A percentile compares a stretch with the other conserved stretches of the same genome.
phyloP scores from a whole-genome alignment of 345 rosid species.

The Rhodomyrtus tomentosa region DNA sequence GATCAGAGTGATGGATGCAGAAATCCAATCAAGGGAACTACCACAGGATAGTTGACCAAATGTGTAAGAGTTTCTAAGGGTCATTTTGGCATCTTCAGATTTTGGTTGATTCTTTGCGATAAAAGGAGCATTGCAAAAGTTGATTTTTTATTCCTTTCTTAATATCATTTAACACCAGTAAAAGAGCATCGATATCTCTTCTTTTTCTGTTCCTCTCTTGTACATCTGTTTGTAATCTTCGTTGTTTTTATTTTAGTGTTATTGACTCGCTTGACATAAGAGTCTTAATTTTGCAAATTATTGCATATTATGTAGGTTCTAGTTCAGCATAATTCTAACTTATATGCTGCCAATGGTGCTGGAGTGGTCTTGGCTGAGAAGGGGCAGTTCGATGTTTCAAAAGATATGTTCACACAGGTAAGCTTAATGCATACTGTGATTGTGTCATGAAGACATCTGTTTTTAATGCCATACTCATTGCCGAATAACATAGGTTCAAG shows the following conservation, averaged over 20 bases:
- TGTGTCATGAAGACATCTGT: background rate
- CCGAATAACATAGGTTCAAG: constrained; percentile 58
- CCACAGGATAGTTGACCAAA: background rate
- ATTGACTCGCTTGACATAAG: background rate
- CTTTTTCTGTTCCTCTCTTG: background rate
- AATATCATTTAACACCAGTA: background rate
- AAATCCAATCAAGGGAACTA: background rate
- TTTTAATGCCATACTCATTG: background rate
- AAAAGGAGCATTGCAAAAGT: background rate
- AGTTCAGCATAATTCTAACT: constrained; percentile 75
- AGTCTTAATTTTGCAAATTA: background rate
- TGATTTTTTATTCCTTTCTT: background rate
- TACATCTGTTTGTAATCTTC: background rate
- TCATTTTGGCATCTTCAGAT: background rate
- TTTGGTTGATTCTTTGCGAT: background rate
- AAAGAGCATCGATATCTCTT: background rate
- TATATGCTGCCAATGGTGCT: constrained; percentile 98
- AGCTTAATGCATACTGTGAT: background rate
- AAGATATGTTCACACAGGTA: constrained; percentile 89
- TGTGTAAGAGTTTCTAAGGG: background rate
- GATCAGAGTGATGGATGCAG: background rate
- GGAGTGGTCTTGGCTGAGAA: constrained; percentile 94
- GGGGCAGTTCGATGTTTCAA: constrained; percentile 92
- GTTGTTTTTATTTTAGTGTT: background rate
- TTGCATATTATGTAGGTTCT: constrained; percentile 45